Base-by-base conservation (phyloP, 1,139 yeast genomes). In the Candida mesenterica region DNA sequence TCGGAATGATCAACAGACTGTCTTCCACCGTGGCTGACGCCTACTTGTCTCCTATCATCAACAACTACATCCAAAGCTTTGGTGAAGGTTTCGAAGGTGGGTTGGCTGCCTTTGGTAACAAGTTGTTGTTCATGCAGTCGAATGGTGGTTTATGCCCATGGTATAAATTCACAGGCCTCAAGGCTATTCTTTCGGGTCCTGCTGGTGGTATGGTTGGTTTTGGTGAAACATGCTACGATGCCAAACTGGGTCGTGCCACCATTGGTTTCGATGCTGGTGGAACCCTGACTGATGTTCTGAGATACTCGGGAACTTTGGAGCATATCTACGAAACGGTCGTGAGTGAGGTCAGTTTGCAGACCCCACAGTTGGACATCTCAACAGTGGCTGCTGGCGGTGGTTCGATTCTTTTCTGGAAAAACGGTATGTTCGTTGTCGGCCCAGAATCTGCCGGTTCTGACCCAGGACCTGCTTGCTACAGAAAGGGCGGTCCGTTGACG, bases 131-230 rank as follows among this genome's bases (percentile, higher is more conserved):
- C 48, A 70, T 70, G 75, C 75, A 69, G 46, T 63, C 72, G 32
- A 70, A 70, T 45, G 76, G 76, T 33, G 76, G 76, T 0, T 58
- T 70, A 38, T 66, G 74, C 44, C 73, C 72, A 4, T 69, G 75
- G 71, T 65, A 69, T 42, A 64, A 65, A 39, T 70, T 70, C 46
- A 66, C 73, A 3, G 76, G 76, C 1, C 55, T 70, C 33, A 67
- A 66, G 42, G 75, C 75, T 1, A 68, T 70, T 28, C 57, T 70
- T 25, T 68, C 75, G 2, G 76, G 76, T 2, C 76, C 76, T 6
- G 76, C 76, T 23, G 76, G 76, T 28, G 76, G 76, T 19, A 63
- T 70, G 63, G 75, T 70, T n/a, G 76, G 76, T 0, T 67, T 57
- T 42, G 75, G 74, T 1, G 58, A 59, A 34, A 70, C 75, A 4